Base-by-base conservation (phyloP, 352 stramenopile species). In the Pythium sukuiense region DNA sequence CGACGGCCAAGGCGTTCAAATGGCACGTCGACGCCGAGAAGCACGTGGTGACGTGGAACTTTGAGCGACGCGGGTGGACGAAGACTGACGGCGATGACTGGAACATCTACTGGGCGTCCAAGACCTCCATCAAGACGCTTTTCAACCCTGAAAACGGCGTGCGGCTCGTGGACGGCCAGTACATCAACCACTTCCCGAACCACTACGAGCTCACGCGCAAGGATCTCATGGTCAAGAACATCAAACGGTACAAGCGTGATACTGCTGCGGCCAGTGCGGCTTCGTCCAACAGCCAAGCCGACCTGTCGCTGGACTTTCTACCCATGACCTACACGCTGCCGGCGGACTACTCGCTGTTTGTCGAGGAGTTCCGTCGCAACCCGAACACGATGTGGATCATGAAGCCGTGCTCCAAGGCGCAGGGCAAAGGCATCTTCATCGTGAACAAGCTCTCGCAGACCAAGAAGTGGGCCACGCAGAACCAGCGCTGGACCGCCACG, bases 181-280 rank as follows among this genome's bases (percentile, higher is more conserved):
- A 89, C 50, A 71, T 93, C n/a, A 91, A 91, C 65, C 85, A 93
- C 61, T 91, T 96, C 61, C 91, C 92, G 12, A 98, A 98, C 72
- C 90, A 97, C 68, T 95, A 93, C 65, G 87, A 97, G 74, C 85
- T 98, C 43, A 97, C 88, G 46, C 80, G 93, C 14, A 98, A 98
- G 62, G 93, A 98, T 39, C 79, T 97, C 1, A 85, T 98, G 87
- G 90, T 97, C 2, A 98, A 98, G 64, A 98, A 98, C 75, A 88
- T 98, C 59, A 98, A 98, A 63, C 79, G 91, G 2, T 90, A 90
- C 77, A 87, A 87, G 66, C 87, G 88, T 48, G 82, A 92, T 35
- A 81, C 80, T 30, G 59, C 73, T 1, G 55, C 67, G n/a, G 55
- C 59, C 8, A 53, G 71, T 1, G 55, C 67, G n/a, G 55, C 56